A percentile compares a stretch with the other conserved stretches of the same genome.
phyloP scores from a whole-genome alignment of 1,284 basidiomycete species.

The Sporisorium scitamineum region DNA sequence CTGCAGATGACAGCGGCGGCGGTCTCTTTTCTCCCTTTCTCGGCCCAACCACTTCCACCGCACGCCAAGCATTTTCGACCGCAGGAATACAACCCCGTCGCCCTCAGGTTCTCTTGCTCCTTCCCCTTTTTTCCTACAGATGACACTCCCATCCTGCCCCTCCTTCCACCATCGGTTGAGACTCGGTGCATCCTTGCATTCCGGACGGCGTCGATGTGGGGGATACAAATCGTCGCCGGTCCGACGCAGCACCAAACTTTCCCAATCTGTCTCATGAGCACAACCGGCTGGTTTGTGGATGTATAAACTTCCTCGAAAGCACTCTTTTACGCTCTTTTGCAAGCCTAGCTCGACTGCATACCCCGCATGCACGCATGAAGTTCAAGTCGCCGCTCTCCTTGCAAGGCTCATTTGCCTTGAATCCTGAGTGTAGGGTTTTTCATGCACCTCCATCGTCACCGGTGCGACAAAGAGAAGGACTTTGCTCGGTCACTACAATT shows the following conservation, averaged over 20 bases:
- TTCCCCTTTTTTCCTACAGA: not conserved
- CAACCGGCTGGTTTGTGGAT: too few species aligned
- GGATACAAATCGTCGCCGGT: not conserved
- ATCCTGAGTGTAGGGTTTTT: too few species aligned
- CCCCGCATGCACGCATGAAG: too few species aligned
- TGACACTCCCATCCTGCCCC: not conserved
- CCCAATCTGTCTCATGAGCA: too few species aligned
- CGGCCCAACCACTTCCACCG: not conserved
- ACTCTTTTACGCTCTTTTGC: not conserved
- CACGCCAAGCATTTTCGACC: slow-evolving; percentile 3
- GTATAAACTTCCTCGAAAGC: not conserved
- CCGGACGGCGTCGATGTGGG: not conserved
- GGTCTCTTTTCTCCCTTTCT: not conserved
- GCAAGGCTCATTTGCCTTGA: too few species aligned
- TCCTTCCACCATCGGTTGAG: too few species aligned
- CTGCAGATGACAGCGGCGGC: not conserved
- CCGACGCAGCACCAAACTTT: too few species aligned
- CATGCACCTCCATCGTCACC: too few species aligned
- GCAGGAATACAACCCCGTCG: not conserved
- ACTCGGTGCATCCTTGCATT: too few species aligned
- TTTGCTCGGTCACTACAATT: not conserved
- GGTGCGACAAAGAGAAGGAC: not conserved
- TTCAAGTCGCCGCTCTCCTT: too few species aligned
- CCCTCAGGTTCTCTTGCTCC: not conserved
- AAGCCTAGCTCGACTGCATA: not conserved